These are phyloP conservation scores for Vicia faba DNA, from an alignment of 306 rosid genomes.

Conservation along the genomic window DNA sequence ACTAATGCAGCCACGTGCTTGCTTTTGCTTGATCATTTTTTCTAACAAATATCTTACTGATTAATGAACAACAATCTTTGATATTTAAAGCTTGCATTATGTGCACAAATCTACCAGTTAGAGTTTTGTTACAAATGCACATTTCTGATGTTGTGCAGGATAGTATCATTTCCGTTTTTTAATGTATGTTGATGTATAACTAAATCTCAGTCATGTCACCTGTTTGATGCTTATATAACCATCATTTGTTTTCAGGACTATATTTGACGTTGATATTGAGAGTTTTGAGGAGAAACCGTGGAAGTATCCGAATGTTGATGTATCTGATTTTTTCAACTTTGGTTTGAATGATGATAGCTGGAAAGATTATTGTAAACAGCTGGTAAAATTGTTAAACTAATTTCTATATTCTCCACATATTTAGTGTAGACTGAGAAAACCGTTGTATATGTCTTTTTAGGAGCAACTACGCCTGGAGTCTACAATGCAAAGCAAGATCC, in stretches of 20 bases:
- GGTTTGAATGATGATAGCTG: slow-evolving; percentile 93
- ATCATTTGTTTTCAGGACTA: slow-evolving; percentile 67
- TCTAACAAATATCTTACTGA: not conserved
- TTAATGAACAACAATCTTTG: slow-evolving; percentile 4
- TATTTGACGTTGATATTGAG: slow-evolving; percentile 91
- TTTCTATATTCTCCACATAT: slow-evolving; percentile 11
- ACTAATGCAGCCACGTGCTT: not conserved
- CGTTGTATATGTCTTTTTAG: slow-evolving; percentile 49
- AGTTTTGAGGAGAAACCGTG: slow-evolving; percentile 95
- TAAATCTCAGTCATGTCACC: slow-evolving; percentile 13
- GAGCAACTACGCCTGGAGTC: slow-evolving; percentile 97
- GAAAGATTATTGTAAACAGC: slow-evolving; percentile 97
- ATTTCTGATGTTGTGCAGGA: slow-evolving; percentile 25
- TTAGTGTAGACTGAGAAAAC: slow-evolving; percentile 32
- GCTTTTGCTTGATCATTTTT: slow-evolving; percentile 1
- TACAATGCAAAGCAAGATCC: slow-evolving; percentile 99
- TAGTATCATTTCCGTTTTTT: slow-evolving; percentile 19
- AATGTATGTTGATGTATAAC: not conserved
- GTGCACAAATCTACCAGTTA: not conserved
- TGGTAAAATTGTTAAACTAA: slow-evolving; percentile 56
- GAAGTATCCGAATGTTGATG: slow-evolving; percentile 79
- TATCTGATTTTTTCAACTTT: slow-evolving; percentile 90
- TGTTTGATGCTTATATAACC: slow-evolving; percentile 28
- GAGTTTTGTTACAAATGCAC: slow-evolving; percentile 10
- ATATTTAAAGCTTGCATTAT: slow-evolving; percentile 17